Percentiles rank a stretch among this genome's conserved stretches.
phyloP scores from a whole-genome alignment of 495 filamentous ascomycete species.

The Parathielavia hyrcaniae region DNA sequence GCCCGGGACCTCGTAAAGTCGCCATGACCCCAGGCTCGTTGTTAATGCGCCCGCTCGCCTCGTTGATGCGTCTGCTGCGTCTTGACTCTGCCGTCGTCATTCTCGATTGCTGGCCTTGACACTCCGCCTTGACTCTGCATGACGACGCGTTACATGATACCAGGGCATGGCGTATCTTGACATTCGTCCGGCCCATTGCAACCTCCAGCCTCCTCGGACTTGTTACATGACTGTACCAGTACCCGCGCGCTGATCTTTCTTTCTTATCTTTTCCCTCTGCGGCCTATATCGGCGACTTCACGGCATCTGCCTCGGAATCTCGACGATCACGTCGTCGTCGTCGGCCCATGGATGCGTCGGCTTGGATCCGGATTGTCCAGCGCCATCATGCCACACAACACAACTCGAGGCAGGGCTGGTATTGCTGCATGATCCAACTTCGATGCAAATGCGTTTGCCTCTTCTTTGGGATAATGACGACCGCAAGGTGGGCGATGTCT shows the following conservation, averaged over 20 bases:
- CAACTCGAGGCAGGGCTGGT: neutral
- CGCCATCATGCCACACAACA: neutral
- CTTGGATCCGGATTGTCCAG: neutral
- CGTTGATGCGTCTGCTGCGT: slow-evolving; percentile 25
- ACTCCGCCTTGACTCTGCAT: slow-evolving; percentile 18
- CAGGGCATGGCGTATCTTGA: slow-evolving; percentile 15
- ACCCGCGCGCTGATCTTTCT: slow-evolving; percentile 2
- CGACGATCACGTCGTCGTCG: neutral
- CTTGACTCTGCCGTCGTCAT: slow-evolving; percentile 20
- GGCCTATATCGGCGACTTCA: neutral
- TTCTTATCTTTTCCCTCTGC: neutral
- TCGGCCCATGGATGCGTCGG: neutral
- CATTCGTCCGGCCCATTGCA: slow-evolving; percentile 7
- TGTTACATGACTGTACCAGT: slow-evolving; percentile 25
- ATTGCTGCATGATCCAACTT: slow-evolving; percentile 5
- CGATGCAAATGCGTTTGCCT: slow-evolving; percentile 2
- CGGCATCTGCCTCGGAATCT: slow-evolving; percentile 13
- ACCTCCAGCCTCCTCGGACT: slow-evolving; percentile 1
- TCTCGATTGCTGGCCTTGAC: slow-evolving; percentile 16
- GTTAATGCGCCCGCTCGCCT: slow-evolving; percentile 26
- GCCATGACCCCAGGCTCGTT: slow-evolving; percentile 22
- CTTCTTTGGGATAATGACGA: neutral
- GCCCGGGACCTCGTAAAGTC: slow-evolving; percentile 29
- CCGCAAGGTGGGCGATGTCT: slow-evolving; percentile 13
- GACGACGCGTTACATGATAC: slow-evolving; percentile 17